These are phyloP conservation scores for Venturia carpophila DNA, from an alignment of 2,329 filamentous ascomycete genomes.

Conservation along the genomic window DNA sequence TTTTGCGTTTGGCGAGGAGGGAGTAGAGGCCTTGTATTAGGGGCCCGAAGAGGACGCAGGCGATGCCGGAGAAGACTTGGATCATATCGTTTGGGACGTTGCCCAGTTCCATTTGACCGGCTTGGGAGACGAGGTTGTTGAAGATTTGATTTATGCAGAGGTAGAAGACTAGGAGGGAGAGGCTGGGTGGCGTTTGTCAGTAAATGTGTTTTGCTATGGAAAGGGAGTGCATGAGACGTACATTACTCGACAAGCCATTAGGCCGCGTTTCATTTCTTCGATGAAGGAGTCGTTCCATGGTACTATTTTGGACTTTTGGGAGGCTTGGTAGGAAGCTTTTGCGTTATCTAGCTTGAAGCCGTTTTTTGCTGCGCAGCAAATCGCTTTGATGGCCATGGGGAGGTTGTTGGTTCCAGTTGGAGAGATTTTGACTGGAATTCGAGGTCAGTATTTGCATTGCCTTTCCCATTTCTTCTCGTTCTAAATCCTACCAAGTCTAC, in stretches of 20 bases:
- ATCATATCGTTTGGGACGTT: slow-evolving; percentile 32
- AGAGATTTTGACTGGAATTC: slow-evolving; percentile 21
- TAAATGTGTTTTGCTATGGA: not conserved
- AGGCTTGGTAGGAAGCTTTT: slow-evolving; percentile 25
- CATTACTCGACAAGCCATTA: slow-evolving; percentile 30
- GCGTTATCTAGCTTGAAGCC: slow-evolving; percentile 26
- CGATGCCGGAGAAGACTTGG: slow-evolving; percentile 28
- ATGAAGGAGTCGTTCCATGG: slow-evolving; percentile 27
- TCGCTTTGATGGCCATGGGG: slow-evolving; percentile 25
- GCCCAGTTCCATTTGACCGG: slow-evolving; percentile 29
- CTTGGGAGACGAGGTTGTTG: slow-evolving; percentile 33
- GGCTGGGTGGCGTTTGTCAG: slow-evolving; percentile 16
- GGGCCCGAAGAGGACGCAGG: slow-evolving; percentile 29
- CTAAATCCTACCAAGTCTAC: not conserved
- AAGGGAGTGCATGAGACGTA: slow-evolving; percentile 10
- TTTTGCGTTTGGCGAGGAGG: slow-evolving; percentile 25
- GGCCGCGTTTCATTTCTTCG: slow-evolving; percentile 26
- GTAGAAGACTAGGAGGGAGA: slow-evolving; percentile 31
- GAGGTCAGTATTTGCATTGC: not conserved
- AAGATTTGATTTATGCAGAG: slow-evolving; percentile 34
- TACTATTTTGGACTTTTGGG: slow-evolving; percentile 23
- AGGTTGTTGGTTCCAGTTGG: slow-evolving; percentile 24
- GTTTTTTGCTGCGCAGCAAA: slow-evolving; percentile 26
- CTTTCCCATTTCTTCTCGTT: not conserved
- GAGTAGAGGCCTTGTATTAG: slow-evolving; percentile 28